Conservation (phyloP, 495 filamentous ascomycete species). For the Cairneyella variabilis region DNA sequence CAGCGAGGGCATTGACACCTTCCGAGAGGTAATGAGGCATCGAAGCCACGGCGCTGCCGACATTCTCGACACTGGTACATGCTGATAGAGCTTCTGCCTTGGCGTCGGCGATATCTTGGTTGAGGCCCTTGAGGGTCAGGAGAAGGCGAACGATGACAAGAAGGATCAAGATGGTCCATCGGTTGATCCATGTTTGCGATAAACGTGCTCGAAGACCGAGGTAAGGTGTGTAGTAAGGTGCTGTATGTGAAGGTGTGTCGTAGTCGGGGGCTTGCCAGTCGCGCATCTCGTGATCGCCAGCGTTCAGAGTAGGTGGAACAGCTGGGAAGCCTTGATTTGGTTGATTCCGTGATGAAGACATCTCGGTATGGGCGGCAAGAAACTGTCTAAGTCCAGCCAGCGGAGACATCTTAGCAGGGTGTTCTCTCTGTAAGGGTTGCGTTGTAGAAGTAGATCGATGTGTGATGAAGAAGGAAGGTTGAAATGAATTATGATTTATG, state of each 20-base stretch:
- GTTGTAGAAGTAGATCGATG: conserved; percentile 1
- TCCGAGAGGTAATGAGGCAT: conserved; percentile 91
- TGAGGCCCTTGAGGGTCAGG: conserved; percentile 64
- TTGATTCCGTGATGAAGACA: conserved; percentile 30
- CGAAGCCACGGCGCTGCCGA: conserved; percentile 93
- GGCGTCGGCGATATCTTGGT: conserved; percentile 70
- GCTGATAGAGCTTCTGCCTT: conserved; percentile 77
- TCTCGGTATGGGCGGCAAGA: conserved; percentile 24
- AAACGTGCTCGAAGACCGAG: conserved; percentile 84
- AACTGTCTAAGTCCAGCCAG: conserved; percentile 31
- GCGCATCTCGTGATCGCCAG: conserved; percentile 27
- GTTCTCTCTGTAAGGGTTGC: conserved; percentile 13
- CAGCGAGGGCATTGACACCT: conserved; percentile 84
- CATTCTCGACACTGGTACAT: conserved; percentile 87
- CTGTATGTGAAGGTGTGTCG: conserved; percentile 12
- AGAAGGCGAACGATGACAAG: conserved; percentile 79
- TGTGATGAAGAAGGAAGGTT: background rate
- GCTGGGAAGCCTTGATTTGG: conserved; percentile 30
- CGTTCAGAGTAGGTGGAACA: conserved; percentile 28
- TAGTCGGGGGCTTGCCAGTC: conserved; percentile 12
- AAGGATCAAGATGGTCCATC: conserved; percentile 88
- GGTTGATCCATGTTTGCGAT: conserved; percentile 95
- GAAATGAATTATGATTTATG: conserved; percentile 1
- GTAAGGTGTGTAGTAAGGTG: conserved; percentile 71
- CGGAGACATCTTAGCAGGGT: conserved; percentile 30